Base-by-base conservation (phyloP, 2,329 filamentous ascomycete genomes). In the Trichoderma afroharzianum region DNA sequence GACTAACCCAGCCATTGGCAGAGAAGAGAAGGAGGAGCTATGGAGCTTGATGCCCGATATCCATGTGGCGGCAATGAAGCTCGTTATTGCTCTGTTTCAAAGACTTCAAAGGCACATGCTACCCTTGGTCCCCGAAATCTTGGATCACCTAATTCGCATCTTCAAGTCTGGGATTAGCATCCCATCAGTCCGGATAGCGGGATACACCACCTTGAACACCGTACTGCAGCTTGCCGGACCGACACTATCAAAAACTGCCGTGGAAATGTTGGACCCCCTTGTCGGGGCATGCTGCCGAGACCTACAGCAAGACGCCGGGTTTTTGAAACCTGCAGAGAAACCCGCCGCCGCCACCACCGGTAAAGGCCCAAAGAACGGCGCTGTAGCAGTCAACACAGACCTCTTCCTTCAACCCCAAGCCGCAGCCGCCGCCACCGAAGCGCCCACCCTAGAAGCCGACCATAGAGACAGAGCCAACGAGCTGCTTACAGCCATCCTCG, bases 11-110 rank as follows among this genome's bases (percentile, higher is more conserved):
- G 91, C 93, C 73, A 88, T 96, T 73, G 87, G 90, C 36, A 88
- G 92, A 73, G 93, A 97, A 63, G 95, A 98, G 81, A 91, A 91
- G 73, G 93, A 97, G 68, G 88, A 91, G 58, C 85, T 98, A 4
- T 95, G 92, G 88, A 83, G 87, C 61, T 84, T 88, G 21, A 85
- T 98, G 12, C 93, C 95, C 5, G 85, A 87, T 11, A 88, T 98
- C 50, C 94, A 98, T 77, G 81, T 90, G 15, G 89, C 92, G 15
- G 87, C 89, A n/a, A 82, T 97, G 68, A 81, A 87, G 26, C 81
- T 97, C 1, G 81, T 93, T 26, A 80, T 85, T 9, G 81, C 83
- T 12, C 78, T 96, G 59, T 78, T 89, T 26, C 80, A 84, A 68
- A 87, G 91, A 12, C 84, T 95, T 28, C 86, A 86, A 33, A 81